A percentile compares a stretch with the other conserved stretches of the same genome.
phyloP scores from a whole-genome alignment of 495 filamentous ascomycete species.

The Penicillium bialowiezense region DNA sequence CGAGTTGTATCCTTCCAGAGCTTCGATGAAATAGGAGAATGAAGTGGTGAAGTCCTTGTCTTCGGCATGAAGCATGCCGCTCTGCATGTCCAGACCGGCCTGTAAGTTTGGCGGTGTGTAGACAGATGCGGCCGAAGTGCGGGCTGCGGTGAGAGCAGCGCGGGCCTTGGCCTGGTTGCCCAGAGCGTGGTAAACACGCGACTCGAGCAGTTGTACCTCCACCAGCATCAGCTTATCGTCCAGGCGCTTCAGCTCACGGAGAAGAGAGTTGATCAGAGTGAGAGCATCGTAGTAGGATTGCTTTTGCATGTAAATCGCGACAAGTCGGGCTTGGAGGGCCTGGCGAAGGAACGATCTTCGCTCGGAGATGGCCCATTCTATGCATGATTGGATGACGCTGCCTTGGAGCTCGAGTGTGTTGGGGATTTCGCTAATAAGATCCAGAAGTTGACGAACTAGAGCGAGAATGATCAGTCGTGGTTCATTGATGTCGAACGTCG shows the following conservation, averaged over 20 bases:
- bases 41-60: slow-evolving; percentile 99
- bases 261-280: slow-evolving; percentile 90
- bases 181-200: slow-evolving; percentile 92
- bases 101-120: slow-evolving; percentile 96
- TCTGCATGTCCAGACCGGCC: slow-evolving; percentile 97
- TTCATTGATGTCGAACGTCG: neutral
- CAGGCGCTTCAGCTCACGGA: slow-evolving; percentile 93
- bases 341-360: slow-evolving; percentile 93
- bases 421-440: slow-evolving; percentile 90
- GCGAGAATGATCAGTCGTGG: neutral
- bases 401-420: slow-evolving; percentile 91
- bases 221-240: slow-evolving; percentile 98
- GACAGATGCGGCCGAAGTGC: slow-evolving; percentile 91
- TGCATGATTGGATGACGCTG: slow-evolving; percentile 91
- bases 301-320: slow-evolving; percentile 91
- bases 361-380: slow-evolving; percentile 97
- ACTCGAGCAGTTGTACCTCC: slow-evolving; percentile 98
- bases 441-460: slow-evolving; percentile 91
- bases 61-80: slow-evolving; percentile 96
- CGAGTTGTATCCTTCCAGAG: slow-evolving; percentile 91
- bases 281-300: slow-evolving; percentile 95
- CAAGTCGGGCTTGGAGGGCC: slow-evolving; percentile 94
- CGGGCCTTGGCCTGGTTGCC: slow-evolving; percentile 96
- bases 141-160: slow-evolving; percentile 88
- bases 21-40: slow-evolving; percentile 98